phyloP scores from a whole-genome alignment of 305 asterid species.

The Striga hermonthica region DNA sequence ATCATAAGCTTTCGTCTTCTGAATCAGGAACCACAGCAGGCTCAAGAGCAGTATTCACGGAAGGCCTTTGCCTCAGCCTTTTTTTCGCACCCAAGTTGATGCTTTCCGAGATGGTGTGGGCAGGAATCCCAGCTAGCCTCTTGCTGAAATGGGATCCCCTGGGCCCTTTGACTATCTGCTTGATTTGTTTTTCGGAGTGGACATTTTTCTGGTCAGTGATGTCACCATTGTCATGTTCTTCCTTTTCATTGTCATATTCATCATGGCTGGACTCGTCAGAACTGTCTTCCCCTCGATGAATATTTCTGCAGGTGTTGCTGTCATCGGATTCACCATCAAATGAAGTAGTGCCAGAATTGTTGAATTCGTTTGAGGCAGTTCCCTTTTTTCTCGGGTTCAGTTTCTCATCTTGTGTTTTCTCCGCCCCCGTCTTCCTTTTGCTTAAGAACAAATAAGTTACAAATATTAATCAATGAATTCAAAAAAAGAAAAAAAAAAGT shows the following conservation, averaged over 20 bases:
- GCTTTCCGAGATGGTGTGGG: conserved; percentile 41
- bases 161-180: conserved; percentile 31
- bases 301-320: conserved; percentile 33
- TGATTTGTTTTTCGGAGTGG: conserved; percentile 21
- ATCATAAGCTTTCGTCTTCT: conserved; percentile 48
- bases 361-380: conserved; percentile 30
- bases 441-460: conserved; percentile 35
- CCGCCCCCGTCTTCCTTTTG: conserved; percentile 41
- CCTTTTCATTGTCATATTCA: conserved; percentile 34
- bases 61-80: conserved; percentile 60
- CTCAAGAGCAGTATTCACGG: conserved; percentile 51
- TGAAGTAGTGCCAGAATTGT: conserved; percentile 35
- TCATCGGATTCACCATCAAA: conserved; percentile 38
- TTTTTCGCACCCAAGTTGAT: conserved; percentile 46
- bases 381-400: conserved; percentile 29
- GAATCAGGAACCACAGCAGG: conserved; percentile 41
- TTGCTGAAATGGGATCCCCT: conserved; percentile 42
- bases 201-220: not conserved
- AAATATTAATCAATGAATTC: not conserved
- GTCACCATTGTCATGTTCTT: conserved; percentile 27
- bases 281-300: conserved; percentile 33
- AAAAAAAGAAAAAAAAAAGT: not conserved
- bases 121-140: conserved; percentile 50
- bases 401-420: conserved; percentile 27
- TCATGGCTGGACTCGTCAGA: conserved; percentile 36